A percentile compares a stretch with the other conserved stretches of the same genome.
These are phyloP conservation scores for Fraxinus latifolia DNA, from an alignment of 305 asterid species.

Conservation along the genomic window DNA sequence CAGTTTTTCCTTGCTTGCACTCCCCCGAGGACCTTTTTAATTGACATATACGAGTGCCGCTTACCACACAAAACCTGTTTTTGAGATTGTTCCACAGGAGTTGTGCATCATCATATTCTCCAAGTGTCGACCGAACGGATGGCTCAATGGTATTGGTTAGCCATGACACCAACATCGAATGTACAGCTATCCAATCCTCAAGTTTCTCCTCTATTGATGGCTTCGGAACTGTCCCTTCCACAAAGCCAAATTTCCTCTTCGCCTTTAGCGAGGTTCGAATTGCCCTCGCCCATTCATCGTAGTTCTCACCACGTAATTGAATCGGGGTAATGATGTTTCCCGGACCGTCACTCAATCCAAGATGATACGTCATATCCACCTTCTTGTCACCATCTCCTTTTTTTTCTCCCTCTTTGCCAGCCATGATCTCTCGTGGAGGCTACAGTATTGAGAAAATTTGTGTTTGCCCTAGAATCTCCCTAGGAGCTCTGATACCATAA, in stretches of 20 bases:
- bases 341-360: background rate
- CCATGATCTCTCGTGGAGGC: conserved; percentile 10
- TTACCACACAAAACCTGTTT: no score
- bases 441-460: background rate
- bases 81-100: no score
- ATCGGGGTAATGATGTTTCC: background rate
- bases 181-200: background rate
- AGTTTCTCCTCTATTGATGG: background rate
- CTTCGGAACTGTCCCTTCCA: background rate
- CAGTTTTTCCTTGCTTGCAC: no score
- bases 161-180: background rate
- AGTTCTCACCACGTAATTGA: background rate
- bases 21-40: no score
- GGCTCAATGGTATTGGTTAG: background rate
- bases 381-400: background rate
- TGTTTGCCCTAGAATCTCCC: background rate
- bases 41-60: no score
- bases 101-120: no score
- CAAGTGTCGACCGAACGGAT: background rate
- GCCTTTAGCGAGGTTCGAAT: background rate
- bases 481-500: background rate
- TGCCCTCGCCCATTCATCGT: background rate
- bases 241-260: background rate
- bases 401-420: background rate
- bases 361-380: background rate